Evolutionary conservation across 768 basidiomycete species (phyloP), one percentile per base, ranked within the genome.

Genomic region (Dendrothele bispora): DNA sequence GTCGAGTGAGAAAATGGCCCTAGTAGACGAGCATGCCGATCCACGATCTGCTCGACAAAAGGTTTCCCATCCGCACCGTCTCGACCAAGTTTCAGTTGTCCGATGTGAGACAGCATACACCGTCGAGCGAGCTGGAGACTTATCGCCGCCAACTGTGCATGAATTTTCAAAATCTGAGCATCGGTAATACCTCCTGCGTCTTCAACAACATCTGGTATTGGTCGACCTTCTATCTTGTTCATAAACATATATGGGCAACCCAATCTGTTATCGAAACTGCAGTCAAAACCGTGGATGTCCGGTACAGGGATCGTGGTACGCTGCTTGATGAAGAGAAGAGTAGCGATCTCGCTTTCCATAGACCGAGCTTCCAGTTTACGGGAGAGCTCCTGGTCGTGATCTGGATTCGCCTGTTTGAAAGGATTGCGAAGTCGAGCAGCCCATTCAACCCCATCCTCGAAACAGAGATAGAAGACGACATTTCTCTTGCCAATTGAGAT

Each of bases 231-330:
- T 2, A 39, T 39, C 20, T 25, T 39, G 38, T 39, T 28, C 47
- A 48, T 48, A 29, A 48, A 42, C n/a, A 48, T 48, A 29, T 48
- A 48, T n/a, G 27, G 47, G 39, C 56, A 51, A 25, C 38, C 38
- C 17, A 39, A n/a, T 5, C 26, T 25, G 38, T 53, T 66, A 63
- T 11, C 67, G 21, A 67, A 6, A 65, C 64, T 34, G 57, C 60
- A 56, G 6, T 39, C 67, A 45, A 36, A 22, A 7, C 30, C 48
- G 26, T 26, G 17, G 42, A 53, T 24, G 6, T 18, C 34, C 20
- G 46, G 46, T 11, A 41, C 46, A 28, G 46, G 47, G 22, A 48
- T 41, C n/a, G 46, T 48, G n/a, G 44, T 51, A 12, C 27, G 20
- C 24, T 24, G 26, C 18, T 38, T 28, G 32, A 48, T 22, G 10